phyloP scores from a whole-genome alignment of 805 yeast genomes.

The Kurtzmaniella fragi region DNA sequence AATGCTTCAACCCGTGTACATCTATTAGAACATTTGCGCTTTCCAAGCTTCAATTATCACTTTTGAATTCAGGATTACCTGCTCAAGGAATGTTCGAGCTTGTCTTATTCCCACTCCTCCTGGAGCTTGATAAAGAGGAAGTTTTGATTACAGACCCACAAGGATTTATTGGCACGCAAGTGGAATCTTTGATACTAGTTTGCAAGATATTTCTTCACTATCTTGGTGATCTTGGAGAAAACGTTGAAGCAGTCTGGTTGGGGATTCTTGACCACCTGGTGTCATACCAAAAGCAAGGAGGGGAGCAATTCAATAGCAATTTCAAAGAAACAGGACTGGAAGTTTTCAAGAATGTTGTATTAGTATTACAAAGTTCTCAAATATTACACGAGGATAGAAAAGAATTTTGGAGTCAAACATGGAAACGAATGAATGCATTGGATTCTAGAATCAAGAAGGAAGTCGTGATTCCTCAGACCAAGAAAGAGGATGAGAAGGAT shows the following conservation, averaged over 20 bases:
- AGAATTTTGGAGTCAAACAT: constrained; percentile 27
- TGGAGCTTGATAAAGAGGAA: constrained; percentile 63
- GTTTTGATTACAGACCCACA: constrained; percentile 49
- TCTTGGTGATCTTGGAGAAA: constrained; percentile 20
- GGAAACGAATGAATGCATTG: constrained; percentile 24
- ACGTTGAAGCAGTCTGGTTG: constrained; percentile 27
- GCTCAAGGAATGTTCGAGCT: constrained; percentile 60
- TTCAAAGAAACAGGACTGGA: constrained; percentile 31
- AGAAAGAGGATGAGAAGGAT: neutral
- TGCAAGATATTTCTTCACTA: constrained; percentile 49
- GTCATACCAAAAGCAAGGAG: constrained; percentile 19
- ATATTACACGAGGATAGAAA: constrained; percentile 15
- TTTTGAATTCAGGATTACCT: constrained; percentile 40
- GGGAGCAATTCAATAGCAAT: constrained; percentile 11
- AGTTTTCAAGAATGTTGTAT: constrained; percentile 36
- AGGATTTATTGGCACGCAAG: constrained; percentile 63
- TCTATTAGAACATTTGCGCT: constrained; percentile 68
- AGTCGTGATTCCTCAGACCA: constrained; percentile 11
- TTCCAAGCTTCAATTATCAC: constrained; percentile 48
- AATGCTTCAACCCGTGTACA: constrained; percentile 83
- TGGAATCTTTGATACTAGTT: constrained; percentile 60
- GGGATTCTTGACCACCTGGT: constrained; percentile 28
- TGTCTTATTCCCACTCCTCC: constrained; percentile 70
- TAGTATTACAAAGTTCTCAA: constrained; percentile 28
- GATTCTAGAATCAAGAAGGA: constrained; percentile 18